These are phyloP conservation scores for Alternaria viburni DNA, from an alignment of 2,329 filamentous ascomycete species.

Conservation along the genomic window DNA sequence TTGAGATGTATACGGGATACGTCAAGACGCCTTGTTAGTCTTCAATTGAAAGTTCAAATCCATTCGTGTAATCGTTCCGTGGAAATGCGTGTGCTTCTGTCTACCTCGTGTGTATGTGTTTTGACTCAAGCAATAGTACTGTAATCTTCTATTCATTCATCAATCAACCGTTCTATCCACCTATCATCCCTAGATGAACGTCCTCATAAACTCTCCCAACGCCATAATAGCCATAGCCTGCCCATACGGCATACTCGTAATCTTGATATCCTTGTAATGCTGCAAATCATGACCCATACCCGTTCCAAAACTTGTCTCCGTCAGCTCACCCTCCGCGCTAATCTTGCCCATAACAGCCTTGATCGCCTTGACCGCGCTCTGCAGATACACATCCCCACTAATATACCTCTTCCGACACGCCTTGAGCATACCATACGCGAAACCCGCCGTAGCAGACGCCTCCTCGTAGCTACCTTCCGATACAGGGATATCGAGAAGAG, in stretches of 20 bases:
- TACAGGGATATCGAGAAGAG: constrained; percentile 71
- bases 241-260: constrained; percentile 84
- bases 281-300: constrained; percentile 75
- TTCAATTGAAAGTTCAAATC: neutral
- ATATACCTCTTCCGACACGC: constrained; percentile 74
- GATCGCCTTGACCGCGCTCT: constrained; percentile 69
- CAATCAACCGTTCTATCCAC: neutral
- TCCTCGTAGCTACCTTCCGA: constrained; percentile 75
- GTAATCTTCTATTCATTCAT: neutral
- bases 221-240: constrained; percentile 87
- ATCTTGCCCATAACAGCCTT: constrained; percentile 71
- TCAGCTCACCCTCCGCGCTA: constrained; percentile 70
- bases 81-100: neutral
- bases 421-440: constrained; percentile 81
- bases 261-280: constrained; percentile 77
- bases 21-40: neutral
- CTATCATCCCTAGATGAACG: constrained; percentile 53
- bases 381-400: constrained; percentile 62
- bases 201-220: constrained; percentile 73
- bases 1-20: neutral
- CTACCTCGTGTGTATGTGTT: neutral
- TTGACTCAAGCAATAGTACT: neutral
- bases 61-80: neutral
- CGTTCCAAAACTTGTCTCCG: constrained; percentile 79
- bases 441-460: constrained; percentile 78